Base-by-base conservation (phyloP, 2,329 filamentous ascomycete species). In the Ophiostoma sp. region DNA sequence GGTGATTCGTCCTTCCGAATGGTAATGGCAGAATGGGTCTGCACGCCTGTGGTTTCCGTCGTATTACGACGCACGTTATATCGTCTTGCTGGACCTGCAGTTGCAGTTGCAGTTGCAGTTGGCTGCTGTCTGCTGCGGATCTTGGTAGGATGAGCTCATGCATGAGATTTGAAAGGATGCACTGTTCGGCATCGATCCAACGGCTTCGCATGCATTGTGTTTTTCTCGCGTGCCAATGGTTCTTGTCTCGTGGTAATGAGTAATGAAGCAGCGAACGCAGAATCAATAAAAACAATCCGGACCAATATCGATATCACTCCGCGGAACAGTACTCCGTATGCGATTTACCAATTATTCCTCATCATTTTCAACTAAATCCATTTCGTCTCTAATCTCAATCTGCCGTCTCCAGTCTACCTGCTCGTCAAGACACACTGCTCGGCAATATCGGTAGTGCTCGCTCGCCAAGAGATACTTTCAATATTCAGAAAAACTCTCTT, bases 381-480 rank as follows among this genome's bases (percentile, higher is more conserved):
- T 57, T 27, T 57, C 23, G 8, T 57, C 44, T 48, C 44, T 2
- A 48, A 48, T n/a, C 44, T n/a, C 23, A 57, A 57, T 57, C 52
- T 57, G 44, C 27, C 52, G 52, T 57, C 11, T 23, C 52, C 52
- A 57, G 48, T 57, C n/a, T 31, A 31, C 8, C 52, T 57, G 17
- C 44, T 7, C 44, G 7, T 7, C 0, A 48, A 1, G 20, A 48
- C 44, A 48, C 6, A 48, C 39, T 41, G 15, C 39, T 57, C 52
- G 52, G 52, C 23, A 57, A 57, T 57, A 57, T 57, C 52, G 52
- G 52, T 57, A 57, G 52, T 57, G 52, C 4, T 57, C 44, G 10
- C 44, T 48, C 44, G 44, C 44, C 44, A n/a, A 48, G 44, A 48
- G 17, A 39, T 15, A 48, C 44, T 48, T 27, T 57, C n/a, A 57